A percentile compares a stretch with the other conserved stretches of the same genome.
These are phyloP conservation scores for Candida odintsovae DNA, from an alignment of 805 yeast genomes.

Conservation along the genomic window DNA sequence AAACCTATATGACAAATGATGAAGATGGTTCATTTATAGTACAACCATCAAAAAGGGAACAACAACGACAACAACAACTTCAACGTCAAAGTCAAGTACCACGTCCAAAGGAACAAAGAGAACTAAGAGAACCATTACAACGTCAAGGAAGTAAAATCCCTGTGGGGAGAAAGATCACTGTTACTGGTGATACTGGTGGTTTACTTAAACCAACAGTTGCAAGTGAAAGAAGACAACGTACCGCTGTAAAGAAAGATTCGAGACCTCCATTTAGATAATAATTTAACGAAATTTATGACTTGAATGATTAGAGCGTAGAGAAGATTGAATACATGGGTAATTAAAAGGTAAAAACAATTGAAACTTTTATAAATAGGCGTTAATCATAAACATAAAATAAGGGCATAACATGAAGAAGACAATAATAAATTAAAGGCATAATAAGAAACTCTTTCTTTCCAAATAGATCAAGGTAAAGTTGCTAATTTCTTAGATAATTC, in stretches of 20 bases:
- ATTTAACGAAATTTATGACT: too few species aligned
- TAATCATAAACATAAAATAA: neutral
- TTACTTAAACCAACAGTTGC: conserved; percentile 18
- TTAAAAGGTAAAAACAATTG: neutral
- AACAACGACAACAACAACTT: conserved; percentile 1
- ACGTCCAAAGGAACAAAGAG: neutral
- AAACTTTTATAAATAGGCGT: neutral
- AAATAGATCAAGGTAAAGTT: conserved; percentile 5
- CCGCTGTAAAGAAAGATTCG: conserved; percentile 9
- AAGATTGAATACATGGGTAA: neutral
- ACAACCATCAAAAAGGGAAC: conserved; percentile 17
- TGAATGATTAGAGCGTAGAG: too few species aligned
- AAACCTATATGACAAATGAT: conserved; percentile 28
- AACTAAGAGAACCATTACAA: neutral
- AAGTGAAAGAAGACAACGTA: conserved; percentile 16
- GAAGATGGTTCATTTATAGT: conserved; percentile 26
- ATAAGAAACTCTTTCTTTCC: too few species aligned
- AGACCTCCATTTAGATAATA: conserved; percentile 22
- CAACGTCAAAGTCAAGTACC: neutral
- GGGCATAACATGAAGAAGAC: neutral
- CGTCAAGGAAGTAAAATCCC: conserved; percentile 9
- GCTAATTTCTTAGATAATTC: conserved; percentile 17
- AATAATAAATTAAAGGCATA: neutral
- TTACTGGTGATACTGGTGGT: conserved; percentile 8
- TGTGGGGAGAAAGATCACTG: conserved; percentile 5